Base-by-base conservation (phyloP, 139 green algal genomes). In the Coelastrella sp. region DNA sequence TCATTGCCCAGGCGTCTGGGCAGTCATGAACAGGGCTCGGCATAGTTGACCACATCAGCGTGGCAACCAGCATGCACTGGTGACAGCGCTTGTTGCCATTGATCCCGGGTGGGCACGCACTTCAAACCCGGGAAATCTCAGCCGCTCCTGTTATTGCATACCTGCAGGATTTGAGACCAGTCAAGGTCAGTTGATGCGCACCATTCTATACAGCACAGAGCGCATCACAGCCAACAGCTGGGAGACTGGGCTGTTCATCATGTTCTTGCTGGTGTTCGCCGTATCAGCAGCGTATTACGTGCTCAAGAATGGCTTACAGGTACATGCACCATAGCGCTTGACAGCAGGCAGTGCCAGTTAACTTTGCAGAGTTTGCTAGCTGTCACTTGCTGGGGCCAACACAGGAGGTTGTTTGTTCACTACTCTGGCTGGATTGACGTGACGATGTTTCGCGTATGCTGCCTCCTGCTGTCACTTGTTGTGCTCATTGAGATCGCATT, bases 191-290 rank as follows among this genome's bases (percentile, higher is more conserved):
- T 95, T 99, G 59, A 99, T 99, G 98, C 96, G 98, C 87, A 99
- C 97, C 74, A 99, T 99, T 88, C 92, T 99, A 60, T 98, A 98
- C 94, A 97, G 95, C 79, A 98, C 97, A 0, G 98, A 99, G 92
- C 93, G 96, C 5, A 95, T 99, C 8, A 98, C 94, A 2, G 98
- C 98, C 90, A 99, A 99, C 95, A 99, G 94, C 89, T 93, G 91
- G 84, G 98, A 99, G 95, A 97, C 97, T 3, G 98, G 97, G 54
- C 75, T 98, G 60, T 99, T 99, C 95, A 99, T 99, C 95, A 83
- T 97, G 32, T 99, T 99, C 94, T 95, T 99, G n/a, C 94, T 99
- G 8, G 73, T 97, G 80, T 99, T 99, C 83, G 98, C 98, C 16
- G 81, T 99, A 74, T 93, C 95, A 5, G 98, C 98, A 4, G 93